Evolutionary conservation across 495 filamentous ascomycete genomes (phyloP), one percentile per base, ranked within the genome.

Genomic region (Talaromyces adpressus): DNA sequence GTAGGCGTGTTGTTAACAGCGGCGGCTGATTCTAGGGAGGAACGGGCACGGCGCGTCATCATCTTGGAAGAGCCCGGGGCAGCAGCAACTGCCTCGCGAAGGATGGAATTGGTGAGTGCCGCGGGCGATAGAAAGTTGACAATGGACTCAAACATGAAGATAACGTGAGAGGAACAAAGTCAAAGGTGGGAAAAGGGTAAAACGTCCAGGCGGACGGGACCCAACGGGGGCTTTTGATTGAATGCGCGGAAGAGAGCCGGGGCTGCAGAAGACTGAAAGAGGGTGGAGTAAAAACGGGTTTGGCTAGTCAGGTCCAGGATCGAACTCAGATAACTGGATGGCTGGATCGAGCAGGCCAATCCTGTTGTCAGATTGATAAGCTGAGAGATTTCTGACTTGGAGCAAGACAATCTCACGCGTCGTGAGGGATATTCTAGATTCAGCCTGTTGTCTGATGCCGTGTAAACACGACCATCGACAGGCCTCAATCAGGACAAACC

Each of bases 1-100:
- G 71, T 66, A 66, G 75, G 72, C 59, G 72, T 71, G 71, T 20
- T 47, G 36, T 32, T 6, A 32, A 27, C 22, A 30, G 30, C 32
- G 16, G 56, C 36, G 4, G 76, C 36, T 66, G 64, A 59, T 67
- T 68, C 67, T 69, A 69, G 61, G 18, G 59, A 65, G 53, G 56
- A 53, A 22, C 54, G 52, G 54, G 66, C 69, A 62, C 66, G 66
- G 62, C 68, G 70, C 59, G 69, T 47, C 18, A 49, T 57, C 72
- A 75, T 75, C 56, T 69, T 73, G 63, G 34, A 51, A 62, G 53
- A 59, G 34, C 27, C 25, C 36, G 62, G 18, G 34, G 56, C 62
- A 36, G 56, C 56, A 36, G 56, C 56, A 32, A 36, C 56, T 18
- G 27, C 56, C 56, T 58, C 54, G 14, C 18, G 57, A 32, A 34